phyloP scores from a whole-genome alignment of 2,329 filamentous ascomycete genomes.

The Blumeriella jaapii region DNA sequence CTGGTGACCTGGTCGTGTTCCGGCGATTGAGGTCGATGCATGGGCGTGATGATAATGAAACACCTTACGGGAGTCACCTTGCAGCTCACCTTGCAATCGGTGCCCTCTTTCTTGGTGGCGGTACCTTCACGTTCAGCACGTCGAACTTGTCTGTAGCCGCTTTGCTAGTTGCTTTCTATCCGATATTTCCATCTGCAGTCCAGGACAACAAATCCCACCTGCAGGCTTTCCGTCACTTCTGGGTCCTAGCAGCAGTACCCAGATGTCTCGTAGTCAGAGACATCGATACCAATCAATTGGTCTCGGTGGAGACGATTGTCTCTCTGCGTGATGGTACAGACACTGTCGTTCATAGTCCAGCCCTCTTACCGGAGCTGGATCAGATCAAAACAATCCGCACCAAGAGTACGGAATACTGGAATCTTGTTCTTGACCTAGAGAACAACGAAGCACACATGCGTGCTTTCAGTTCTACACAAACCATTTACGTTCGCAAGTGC shows the following conservation, averaged over 20 bases:
- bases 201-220: constrained; percentile 92
- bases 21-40: constrained; percentile 79
- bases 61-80: constrained; percentile 86
- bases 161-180: constrained; percentile 85
- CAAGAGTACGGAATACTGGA: constrained; percentile 50
- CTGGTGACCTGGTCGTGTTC: constrained; percentile 77
- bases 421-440: constrained; percentile 53
- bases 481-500: constrained; percentile 50
- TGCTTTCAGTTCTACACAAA: constrained; percentile 49
- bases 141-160: constrained; percentile 78
- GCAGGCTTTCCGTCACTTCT: constrained; percentile 93
- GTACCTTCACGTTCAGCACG: constrained; percentile 83
- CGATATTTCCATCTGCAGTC: constrained; percentile 76
- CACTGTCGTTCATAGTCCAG: constrained; percentile 26
- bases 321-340: constrained; percentile 21
- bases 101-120: constrained; percentile 80
- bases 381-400: constrained; percentile 38
- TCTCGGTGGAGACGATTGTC: constrained; percentile 61
- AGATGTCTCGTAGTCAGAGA: constrained; percentile 84
- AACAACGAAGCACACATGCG: constrained; percentile 42
- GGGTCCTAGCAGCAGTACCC: constrained; percentile 85
- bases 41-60: constrained; percentile 71
- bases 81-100: constrained; percentile 88
- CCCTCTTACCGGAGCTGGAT: constrained; percentile 35
- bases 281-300: constrained; percentile 68